Evolutionary conservation across 2,329 filamentous ascomycete species (phyloP).

Genomic region (Cylindrodendrum hubeiense): DNA sequence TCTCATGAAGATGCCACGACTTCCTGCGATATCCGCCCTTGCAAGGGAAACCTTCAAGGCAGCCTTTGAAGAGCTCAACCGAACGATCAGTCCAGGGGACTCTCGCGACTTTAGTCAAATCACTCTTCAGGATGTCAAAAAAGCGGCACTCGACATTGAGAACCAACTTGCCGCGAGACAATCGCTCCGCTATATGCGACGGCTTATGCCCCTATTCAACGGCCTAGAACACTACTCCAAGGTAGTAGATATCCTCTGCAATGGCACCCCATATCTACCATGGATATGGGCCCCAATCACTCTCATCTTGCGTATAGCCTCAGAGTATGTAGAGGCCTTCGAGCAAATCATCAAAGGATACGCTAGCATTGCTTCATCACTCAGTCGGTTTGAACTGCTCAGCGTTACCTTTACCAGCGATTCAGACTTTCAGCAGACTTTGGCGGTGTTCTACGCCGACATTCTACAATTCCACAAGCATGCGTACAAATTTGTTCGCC

Average conservation of each 20-base stretch:
- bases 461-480: slow-evolving; percentile 61
- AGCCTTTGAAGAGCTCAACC: slow-evolving; percentile 27
- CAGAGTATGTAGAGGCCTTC: slow-evolving; percentile 54
- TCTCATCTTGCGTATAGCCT: slow-evolving; percentile 48
- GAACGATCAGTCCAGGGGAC: slow-evolving; percentile 19
- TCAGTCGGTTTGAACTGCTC: slow-evolving; percentile 54
- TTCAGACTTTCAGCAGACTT: slow-evolving; percentile 52
- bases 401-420: slow-evolving; percentile 45
- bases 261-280: slow-evolving; percentile 59
- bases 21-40: slow-evolving; percentile 14
- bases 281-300: slow-evolving; percentile 62
- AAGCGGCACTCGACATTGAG: slow-evolving; percentile 54
- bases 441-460: slow-evolving; percentile 60
- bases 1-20: slow-evolving; percentile 19
- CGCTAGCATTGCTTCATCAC: slow-evolving; percentile 50
- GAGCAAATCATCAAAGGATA: slow-evolving; percentile 57
- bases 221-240: slow-evolving; percentile 57
- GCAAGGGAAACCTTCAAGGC: slow-evolving; percentile 17
- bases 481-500: slow-evolving; percentile 59
- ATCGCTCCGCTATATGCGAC: slow-evolving; percentile 57
- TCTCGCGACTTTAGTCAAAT: slow-evolving; percentile 5
- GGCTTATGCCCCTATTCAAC: slow-evolving; percentile 56
- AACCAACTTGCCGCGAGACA: slow-evolving; percentile 51
- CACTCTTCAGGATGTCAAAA: slow-evolving; percentile 19
- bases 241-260: slow-evolving; percentile 57